These are phyloP conservation scores for Balamuthia mandrillaris DNA, from an alignment of 208 protist genomes.

Conservation along the genomic window DNA sequence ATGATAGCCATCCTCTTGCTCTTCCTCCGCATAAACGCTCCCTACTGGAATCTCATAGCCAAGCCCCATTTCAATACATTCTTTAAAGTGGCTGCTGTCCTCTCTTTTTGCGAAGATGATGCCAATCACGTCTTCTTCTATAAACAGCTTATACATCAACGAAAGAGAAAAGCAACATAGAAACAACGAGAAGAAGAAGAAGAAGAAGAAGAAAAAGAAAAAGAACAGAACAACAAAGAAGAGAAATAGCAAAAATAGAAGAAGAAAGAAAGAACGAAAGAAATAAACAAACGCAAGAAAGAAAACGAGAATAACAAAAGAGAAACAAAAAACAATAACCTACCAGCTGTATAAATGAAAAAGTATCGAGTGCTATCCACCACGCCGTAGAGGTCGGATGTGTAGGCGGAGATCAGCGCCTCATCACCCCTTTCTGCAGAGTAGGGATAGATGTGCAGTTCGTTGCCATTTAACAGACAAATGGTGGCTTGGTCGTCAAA, in stretches of 20 bases:
- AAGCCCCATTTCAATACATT: neutral
- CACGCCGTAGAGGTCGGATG: slow-evolving; percentile 16
- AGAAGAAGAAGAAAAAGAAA: too few species aligned
- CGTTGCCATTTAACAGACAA: slow-evolving; percentile 10
- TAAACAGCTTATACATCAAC: too few species aligned
- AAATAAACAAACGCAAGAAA: neutral
- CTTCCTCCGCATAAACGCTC: too few species aligned
- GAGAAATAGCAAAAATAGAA: too few species aligned
- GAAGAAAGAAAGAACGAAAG: neutral
- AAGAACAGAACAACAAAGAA: too few species aligned
- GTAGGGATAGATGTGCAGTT: slow-evolving; percentile 21
- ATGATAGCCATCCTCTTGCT: too few species aligned
- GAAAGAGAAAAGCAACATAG: neutral
- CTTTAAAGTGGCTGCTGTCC: neutral
- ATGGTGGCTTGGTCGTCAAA: slow-evolving; percentile 14
- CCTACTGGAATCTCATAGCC: slow-evolving; percentile 1
- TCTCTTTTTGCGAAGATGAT: slow-evolving; percentile 13
- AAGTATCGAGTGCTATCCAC: slow-evolving; percentile 5
- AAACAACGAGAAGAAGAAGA: too few species aligned
- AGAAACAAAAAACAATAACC: neutral
- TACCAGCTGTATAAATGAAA: slow-evolving; percentile 14
- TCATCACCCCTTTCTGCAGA: too few species aligned
- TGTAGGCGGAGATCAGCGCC: slow-evolving; percentile 7
- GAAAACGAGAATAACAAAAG: neutral
- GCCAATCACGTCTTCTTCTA: neutral